Percentiles rank a stretch among this genome's conserved stretches.
phyloP scores from a whole-genome alignment of 2,329 filamentous ascomycete genomes.

The Botryosphaeria dothidea region DNA sequence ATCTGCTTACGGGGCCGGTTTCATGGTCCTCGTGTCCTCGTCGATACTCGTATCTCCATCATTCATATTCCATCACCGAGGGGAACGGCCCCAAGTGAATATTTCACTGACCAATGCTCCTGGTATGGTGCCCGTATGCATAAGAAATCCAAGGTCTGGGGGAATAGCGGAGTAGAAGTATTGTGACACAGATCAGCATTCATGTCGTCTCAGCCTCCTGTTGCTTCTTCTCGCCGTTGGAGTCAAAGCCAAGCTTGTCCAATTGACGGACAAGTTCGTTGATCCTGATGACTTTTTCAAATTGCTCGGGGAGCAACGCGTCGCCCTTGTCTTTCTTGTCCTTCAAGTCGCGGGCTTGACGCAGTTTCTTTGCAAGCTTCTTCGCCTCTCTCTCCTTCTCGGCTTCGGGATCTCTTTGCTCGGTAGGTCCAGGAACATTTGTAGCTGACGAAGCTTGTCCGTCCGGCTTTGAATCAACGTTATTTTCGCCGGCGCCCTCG shows the following conservation, averaged over 20 bases:
- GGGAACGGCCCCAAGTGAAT: neutral
- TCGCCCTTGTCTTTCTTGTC: constrained; percentile 89
- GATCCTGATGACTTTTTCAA: constrained; percentile 97
- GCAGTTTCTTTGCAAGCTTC: constrained; percentile 89
- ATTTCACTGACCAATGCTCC: no score
- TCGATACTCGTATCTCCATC: constrained; percentile 7
- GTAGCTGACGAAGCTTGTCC: constrained; percentile 2
- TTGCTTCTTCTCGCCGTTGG: constrained; percentile 67
- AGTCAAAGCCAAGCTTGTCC: constrained; percentile 79
- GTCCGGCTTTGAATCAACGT: constrained; percentile 20
- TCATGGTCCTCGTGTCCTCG: neutral
- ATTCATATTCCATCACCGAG: neutral
- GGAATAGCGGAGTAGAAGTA: neutral
- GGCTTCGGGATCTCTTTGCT: constrained; percentile 50
- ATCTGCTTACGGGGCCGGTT: neutral
- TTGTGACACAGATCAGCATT: neutral
- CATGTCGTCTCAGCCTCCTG: constrained; percentile 10
- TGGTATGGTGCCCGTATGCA: neutral
- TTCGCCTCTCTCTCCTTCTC: constrained; percentile 92
- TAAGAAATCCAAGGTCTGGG: neutral
- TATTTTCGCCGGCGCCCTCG: constrained; percentile 26
- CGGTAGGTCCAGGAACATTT: constrained; percentile 26
- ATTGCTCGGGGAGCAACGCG: constrained; percentile 84
- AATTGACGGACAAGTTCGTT: constrained; percentile 89
- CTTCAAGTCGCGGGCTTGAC: constrained; percentile 87